Conservation (phyloP, 2,329 filamentous ascomycete species). For the Aciculosporium take region DNA sequence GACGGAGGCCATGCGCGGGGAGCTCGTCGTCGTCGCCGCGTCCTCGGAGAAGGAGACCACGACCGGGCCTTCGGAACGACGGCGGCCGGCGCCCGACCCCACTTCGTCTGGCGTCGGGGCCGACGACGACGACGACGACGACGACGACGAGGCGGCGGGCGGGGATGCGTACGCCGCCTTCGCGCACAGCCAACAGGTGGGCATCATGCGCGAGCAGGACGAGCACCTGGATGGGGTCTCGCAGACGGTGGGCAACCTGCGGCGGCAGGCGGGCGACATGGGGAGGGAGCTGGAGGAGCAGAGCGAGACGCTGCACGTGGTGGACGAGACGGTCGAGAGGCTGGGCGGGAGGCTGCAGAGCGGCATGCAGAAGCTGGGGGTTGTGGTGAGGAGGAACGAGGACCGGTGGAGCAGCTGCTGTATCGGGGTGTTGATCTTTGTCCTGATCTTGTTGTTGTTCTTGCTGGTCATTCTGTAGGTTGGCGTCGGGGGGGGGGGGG, state of each 20-base stretch:
- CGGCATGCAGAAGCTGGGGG: conserved; percentile 73
- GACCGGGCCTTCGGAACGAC: no score
- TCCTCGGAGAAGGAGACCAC: no score
- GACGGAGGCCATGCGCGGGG: conserved; percentile 76
- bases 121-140: conserved; percentile 30
- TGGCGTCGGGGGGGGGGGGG: background rate
- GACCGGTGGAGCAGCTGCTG: conserved; percentile 80
- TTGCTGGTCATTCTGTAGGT: conserved; percentile 49
- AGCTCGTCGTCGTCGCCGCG: conserved; percentile 36
- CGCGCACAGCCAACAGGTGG: conserved; percentile 78
- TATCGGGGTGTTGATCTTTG: conserved; percentile 75
- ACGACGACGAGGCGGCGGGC: conserved; percentile 37
- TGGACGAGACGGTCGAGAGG: conserved; percentile 72
- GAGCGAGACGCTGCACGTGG: conserved; percentile 70
- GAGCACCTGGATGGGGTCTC: conserved; percentile 86
- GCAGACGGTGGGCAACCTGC: conserved; percentile 77
- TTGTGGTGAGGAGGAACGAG: conserved; percentile 81
- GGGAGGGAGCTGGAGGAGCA: conserved; percentile 93
- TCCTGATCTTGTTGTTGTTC: conserved; percentile 74
- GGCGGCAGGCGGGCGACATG: conserved; percentile 89
- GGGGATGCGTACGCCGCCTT: conserved; percentile 61
- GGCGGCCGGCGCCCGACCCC: conserved; percentile 34
- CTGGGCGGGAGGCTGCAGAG: conserved; percentile 75
- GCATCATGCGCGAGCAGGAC: conserved; percentile 93
- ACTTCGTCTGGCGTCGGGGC: conserved; percentile 40